Base-by-base conservation (phyloP, 208 protist species). In the Leishmania major region DNA sequence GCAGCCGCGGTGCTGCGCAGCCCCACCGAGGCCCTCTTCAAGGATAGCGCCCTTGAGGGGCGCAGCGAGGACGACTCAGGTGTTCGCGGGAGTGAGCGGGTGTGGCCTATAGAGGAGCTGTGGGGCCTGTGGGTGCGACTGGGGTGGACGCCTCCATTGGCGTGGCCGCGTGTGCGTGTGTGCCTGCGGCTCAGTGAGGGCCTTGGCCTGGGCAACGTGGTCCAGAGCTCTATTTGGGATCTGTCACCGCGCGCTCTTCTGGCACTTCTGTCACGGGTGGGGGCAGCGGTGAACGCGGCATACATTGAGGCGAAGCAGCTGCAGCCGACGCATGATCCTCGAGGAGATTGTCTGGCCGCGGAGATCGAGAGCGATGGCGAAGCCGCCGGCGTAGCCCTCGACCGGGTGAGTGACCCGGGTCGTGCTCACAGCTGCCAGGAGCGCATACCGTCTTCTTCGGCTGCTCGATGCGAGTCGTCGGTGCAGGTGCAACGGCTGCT, bases 101-200 rank as follows among this genome's bases (percentile, higher is more conserved):
- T 80, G 64, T 82, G 78, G 83, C 17, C 78, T 8, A 25, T 83
- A 5, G 47, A 67, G 10, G 67, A 72, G 35, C 22, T 86, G 40
- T 86, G 83, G 83, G 40, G 35, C 1, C 43, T 82, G 83, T 86
- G 83, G 83, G 55, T 57, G 22, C 83, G 73, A 11, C 83, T 86
- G 3, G 83, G 78, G 5, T 86, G 83, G 83, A 77, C 40, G 5
- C 83, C 83, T 40, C 78, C 83, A n/a, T 6, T n/a, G 22, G 47
- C 40, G 7, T n/a, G 31, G 49, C 15, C 22, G 37, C 8, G 53
- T 43, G 71, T 79, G 15, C 67, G 31, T 28, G 83, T 83, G 43
- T n/a, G 64, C 55, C 67, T 82, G 40, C 77, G 31, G 4, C 22
- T 47, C 40, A 22, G 40, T 11, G 53, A 62, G 37, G n/a, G 40